These are phyloP conservation scores for Scedosporium aurantiacum DNA, from an alignment of 2,329 filamentous ascomycete genomes.

Conservation along the genomic window DNA sequence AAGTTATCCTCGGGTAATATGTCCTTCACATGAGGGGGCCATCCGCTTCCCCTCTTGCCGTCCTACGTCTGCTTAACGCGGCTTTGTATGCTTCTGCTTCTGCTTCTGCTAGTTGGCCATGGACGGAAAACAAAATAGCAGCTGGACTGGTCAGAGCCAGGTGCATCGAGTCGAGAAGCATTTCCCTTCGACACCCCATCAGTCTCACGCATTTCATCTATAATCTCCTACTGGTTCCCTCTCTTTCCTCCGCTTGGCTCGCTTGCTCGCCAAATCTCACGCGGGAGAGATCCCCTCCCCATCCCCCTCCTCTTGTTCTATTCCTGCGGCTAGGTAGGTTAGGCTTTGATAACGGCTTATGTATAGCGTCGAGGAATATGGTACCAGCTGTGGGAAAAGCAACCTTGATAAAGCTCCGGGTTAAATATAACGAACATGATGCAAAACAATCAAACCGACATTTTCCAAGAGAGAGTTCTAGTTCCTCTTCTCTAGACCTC, in stretches of 20 bases:
- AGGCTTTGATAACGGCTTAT: not conserved
- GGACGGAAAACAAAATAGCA: not conserved
- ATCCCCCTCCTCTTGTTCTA: not conserved
- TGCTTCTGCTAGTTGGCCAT: not conserved
- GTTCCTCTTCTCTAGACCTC: not conserved
- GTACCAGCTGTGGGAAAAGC: not conserved
- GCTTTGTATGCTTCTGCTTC: no score
- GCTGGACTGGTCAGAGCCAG: not conserved
- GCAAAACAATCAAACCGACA: not conserved
- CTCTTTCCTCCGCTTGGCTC: not conserved
- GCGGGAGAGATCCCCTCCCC: not conserved
- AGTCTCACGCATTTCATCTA: no score
- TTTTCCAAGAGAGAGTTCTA: not conserved
- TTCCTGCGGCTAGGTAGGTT: not conserved
- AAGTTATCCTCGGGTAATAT: not conserved
- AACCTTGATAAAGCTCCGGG: not conserved
- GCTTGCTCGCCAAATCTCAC: not conserved
- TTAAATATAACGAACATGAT: not conserved
- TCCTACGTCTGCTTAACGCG: no score
- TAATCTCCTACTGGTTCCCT: not conserved
- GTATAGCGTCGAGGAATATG: not conserved
- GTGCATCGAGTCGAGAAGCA: not conserved
- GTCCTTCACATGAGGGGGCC: no score
- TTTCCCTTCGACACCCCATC: not conserved
- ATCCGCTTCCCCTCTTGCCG: no score